phyloP scores from a whole-genome alignment of 2,329 filamentous ascomycete genomes.

The Aspergillus sp. region DNA sequence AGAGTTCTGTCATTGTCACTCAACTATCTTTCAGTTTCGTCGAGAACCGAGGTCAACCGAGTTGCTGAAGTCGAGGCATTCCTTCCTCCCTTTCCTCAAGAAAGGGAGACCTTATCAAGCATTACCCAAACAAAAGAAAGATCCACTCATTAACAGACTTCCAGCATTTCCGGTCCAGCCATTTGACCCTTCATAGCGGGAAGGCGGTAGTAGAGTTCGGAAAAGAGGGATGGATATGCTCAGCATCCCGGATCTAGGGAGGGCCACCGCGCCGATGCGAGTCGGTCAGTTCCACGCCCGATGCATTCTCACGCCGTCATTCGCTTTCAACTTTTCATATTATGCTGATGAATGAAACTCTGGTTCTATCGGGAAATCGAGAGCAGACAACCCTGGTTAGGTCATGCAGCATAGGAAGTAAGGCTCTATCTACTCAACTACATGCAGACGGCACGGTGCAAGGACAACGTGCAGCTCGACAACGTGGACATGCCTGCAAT shows the following conservation, averaged over 20 bases:
- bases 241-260: slow-evolving; percentile 11
- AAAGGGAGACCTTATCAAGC: not conserved
- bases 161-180: not conserved
- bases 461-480: not conserved
- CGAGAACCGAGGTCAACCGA: not conserved
- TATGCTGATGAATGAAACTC: not conserved
- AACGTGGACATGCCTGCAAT: not conserved
- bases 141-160: not conserved
- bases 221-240: slow-evolving; percentile 10
- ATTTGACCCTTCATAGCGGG: not conserved
- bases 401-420: not conserved
- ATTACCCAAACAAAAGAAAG: not conserved
- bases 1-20: not conserved
- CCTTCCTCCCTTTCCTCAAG: not conserved
- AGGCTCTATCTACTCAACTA: not conserved
- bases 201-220: slow-evolving; percentile 2
- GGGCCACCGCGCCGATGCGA: not conserved
- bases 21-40: not conserved
- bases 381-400: too few species aligned
- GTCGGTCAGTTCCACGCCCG: not conserved
- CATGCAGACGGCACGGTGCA: not conserved
- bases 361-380: not conserved
- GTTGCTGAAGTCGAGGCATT: not conserved
- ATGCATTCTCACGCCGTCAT: not conserved
- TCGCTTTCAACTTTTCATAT: not conserved